These are phyloP conservation scores for Fusarium avenaceum DNA, from an alignment of 2,329 filamentous ascomycete species.

Conservation along the genomic window DNA sequence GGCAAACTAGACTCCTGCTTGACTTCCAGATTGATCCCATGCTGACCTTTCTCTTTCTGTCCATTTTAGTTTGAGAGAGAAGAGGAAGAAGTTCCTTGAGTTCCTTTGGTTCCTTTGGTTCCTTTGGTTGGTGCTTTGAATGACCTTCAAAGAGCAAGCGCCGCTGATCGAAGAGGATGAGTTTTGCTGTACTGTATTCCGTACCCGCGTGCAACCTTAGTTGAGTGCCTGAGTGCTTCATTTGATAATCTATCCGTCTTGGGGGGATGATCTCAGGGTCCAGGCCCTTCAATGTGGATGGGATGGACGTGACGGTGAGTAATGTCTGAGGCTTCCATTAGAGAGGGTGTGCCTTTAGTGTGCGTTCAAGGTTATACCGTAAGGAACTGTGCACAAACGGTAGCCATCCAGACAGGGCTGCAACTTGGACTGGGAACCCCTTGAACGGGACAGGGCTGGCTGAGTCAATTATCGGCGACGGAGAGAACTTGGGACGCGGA, in stretches of 20 bases:
- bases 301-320: slow-evolving; percentile 35
- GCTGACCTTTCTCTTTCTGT: not conserved
- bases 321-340: slow-evolving; percentile 21
- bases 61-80: not conserved
- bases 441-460: not conserved
- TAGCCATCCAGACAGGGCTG: slow-evolving; percentile 24
- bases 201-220: slow-evolving; percentile 42
- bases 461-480: slow-evolving; percentile 9
- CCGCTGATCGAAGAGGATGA: slow-evolving; percentile 32
- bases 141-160: slow-evolving; percentile 15
- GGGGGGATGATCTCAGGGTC: slow-evolving; percentile 48
- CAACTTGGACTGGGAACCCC: slow-evolving; percentile 3
- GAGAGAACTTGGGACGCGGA: slow-evolving; percentile 1
- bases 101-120: not conserved
- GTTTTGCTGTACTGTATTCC: slow-evolving; percentile 3
- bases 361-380: slow-evolving; percentile 31
- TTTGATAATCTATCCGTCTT: slow-evolving; percentile 42
- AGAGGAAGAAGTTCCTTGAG: not conserved
- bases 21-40: slow-evolving; percentile 12
- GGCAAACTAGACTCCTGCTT: not conserved
- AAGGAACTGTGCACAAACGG: slow-evolving; percentile 34
- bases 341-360: slow-evolving; percentile 36
- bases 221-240: slow-evolving; percentile 30
- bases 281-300: slow-evolving; percentile 47
- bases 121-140: not conserved